These are phyloP conservation scores for Chlorella sp. DNA, from an alignment of 139 green algal genomes.

Conservation along the genomic window DNA sequence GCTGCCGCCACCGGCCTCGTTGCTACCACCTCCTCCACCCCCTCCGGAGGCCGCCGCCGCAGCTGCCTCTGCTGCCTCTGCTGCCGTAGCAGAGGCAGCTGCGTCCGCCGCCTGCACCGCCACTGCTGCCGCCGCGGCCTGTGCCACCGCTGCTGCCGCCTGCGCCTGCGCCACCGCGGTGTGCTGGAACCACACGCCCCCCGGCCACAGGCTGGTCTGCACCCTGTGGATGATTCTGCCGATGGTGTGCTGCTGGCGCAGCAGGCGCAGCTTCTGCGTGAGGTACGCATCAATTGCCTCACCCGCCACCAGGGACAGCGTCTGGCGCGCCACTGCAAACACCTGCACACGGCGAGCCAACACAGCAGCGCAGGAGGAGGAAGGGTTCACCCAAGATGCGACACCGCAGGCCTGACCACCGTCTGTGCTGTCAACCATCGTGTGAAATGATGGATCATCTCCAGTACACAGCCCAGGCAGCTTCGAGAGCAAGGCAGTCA, in stretches of 20 bases:
- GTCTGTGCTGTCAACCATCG: not conserved
- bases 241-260: conserved; percentile 74
- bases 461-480: not conserved
- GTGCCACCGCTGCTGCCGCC: not conserved
- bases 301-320: conserved; percentile 80
- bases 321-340: conserved; percentile 63
- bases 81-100: not conserved
- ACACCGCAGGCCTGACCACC: not conserved
- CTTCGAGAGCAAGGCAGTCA: not conserved
- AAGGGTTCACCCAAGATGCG: not conserved
- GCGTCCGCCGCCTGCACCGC: not conserved
- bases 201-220: conserved; percentile 77
- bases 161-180: conserved; percentile 14
- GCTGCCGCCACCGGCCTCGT: not conserved
- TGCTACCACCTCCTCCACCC: not conserved
- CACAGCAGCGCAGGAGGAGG: too few relatives aligned
- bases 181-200: conserved; percentile 70
- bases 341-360: conserved; percentile 33
- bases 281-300: conserved; percentile 79
- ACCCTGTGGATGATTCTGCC: conserved; percentile 67
- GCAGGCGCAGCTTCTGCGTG: conserved; percentile 48
- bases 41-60: not conserved
- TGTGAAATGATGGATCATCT: not conserved
- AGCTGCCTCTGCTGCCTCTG: too few relatives aligned
- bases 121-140: not conserved